These are phyloP conservation scores for Acer negundo DNA, from an alignment of 345 rosid species.

Conservation along the genomic window DNA sequence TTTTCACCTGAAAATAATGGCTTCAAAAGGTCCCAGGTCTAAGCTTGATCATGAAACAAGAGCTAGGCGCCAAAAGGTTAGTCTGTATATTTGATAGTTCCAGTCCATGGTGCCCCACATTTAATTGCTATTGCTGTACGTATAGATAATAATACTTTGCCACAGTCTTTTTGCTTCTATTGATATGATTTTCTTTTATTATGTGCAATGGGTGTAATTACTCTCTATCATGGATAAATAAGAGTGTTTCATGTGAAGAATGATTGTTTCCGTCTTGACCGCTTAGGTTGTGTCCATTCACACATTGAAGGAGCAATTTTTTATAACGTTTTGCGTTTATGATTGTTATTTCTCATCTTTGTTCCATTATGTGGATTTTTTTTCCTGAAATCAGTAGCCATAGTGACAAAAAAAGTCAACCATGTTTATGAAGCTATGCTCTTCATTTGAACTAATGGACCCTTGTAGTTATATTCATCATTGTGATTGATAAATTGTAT, in stretches of 20 bases:
- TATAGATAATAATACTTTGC: background rate
- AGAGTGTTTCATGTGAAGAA: background rate
- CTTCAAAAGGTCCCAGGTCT: slow-evolving; percentile 65
- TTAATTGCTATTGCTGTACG: background rate
- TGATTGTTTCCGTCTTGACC: background rate
- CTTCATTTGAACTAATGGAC: background rate
- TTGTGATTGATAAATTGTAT: background rate
- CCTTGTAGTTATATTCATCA: background rate
- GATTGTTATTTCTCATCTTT: background rate
- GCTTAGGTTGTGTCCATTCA: background rate
- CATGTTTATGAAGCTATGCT: background rate
- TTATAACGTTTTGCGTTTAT: background rate
- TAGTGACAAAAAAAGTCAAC: background rate
- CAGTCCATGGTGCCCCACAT: background rate
- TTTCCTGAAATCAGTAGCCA: background rate
- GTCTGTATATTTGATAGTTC: slow-evolving; percentile 10
- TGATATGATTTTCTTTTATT: background rate
- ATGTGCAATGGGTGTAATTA: background rate
- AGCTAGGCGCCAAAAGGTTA: slow-evolving; percentile 90
- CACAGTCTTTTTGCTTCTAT: background rate
- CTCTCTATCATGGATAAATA: background rate
- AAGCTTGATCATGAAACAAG: slow-evolving; percentile 80
- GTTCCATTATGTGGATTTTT: background rate
- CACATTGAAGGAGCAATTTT: background rate
- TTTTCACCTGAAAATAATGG: slow-evolving; percentile 42